A percentile compares a stretch with the other conserved stretches of the same genome.
Conservation (phyloP, 2,329 filamentous ascomycete genomes). For the Helotiales sp. region DNA sequence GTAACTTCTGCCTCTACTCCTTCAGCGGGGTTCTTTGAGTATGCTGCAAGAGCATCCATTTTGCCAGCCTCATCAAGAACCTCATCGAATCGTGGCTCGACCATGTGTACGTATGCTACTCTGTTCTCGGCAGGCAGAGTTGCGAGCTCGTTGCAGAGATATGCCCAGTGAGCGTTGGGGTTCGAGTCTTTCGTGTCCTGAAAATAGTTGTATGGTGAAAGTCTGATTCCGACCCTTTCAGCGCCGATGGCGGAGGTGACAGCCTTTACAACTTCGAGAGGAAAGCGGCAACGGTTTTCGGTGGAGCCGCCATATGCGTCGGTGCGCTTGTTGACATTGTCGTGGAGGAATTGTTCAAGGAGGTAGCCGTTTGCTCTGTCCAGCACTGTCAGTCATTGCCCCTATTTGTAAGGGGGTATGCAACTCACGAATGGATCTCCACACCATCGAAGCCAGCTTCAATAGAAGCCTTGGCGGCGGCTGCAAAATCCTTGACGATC, state of each 20-base stretch:
- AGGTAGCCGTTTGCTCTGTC: slow-evolving; percentile 49
- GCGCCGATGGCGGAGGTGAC: slow-evolving; percentile 50
- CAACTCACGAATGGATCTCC: slow-evolving; percentile 39
- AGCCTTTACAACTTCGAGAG: slow-evolving; percentile 53
- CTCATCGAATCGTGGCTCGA: slow-evolving; percentile 22
- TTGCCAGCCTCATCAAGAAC: slow-evolving; percentile 50
- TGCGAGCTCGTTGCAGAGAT: slow-evolving; percentile 39
- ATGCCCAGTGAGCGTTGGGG: slow-evolving; percentile 22
- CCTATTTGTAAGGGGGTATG: background rate
- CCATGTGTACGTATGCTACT: slow-evolving; percentile 21
- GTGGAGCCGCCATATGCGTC: slow-evolving; percentile 51
- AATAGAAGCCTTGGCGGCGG: slow-evolving; percentile 43
- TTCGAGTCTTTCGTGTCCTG: slow-evolving; percentile 57
- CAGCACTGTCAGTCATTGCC: background rate
- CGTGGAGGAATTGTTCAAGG: slow-evolving; percentile 57
- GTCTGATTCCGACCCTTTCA: slow-evolving; percentile 49
- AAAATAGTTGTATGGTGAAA: slow-evolving; percentile 61
- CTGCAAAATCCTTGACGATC: slow-evolving; percentile 14
- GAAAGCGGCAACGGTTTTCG: slow-evolving; percentile 50
- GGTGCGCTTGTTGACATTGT: slow-evolving; percentile 52
- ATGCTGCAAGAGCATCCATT: slow-evolving; percentile 48
- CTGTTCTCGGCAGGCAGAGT: slow-evolving; percentile 9
- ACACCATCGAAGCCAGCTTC: slow-evolving; percentile 51
- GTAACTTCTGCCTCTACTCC: slow-evolving; percentile 38
- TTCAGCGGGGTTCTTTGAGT: slow-evolving; percentile 37